phyloP scores from a whole-genome alignment of 2,329 filamentous ascomycete species.

The Phaeosphaeria sp. region DNA sequence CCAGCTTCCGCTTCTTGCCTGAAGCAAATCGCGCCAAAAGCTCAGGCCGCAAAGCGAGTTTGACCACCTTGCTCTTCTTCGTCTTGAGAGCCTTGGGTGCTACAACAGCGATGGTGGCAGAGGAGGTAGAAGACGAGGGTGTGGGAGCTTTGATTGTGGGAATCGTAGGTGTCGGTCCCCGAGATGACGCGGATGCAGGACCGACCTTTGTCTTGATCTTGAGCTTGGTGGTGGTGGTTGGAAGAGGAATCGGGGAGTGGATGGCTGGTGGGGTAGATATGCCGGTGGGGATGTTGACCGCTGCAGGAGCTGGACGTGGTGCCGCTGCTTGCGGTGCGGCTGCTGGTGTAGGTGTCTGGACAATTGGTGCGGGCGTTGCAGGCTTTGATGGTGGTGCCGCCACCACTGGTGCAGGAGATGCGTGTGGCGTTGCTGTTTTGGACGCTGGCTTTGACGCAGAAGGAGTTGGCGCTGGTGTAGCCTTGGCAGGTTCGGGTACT shows the following conservation, averaged over 20 bases:
- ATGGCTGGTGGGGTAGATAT: constrained; percentile 29
- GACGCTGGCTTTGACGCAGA: constrained; percentile 18
- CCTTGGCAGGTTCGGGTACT: constrained; percentile 19
- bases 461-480: constrained; percentile 21
- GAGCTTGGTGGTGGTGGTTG: constrained; percentile 33
- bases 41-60: constrained; percentile 26
- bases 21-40: constrained; percentile 15
- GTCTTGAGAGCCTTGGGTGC: constrained; percentile 15
- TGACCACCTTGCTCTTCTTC: constrained; percentile 37
- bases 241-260: constrained; percentile 29
- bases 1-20: constrained; percentile 32
- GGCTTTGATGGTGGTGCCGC: constrained; percentile 21
- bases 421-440: constrained; percentile 22
- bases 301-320: constrained; percentile 12
- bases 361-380: constrained; percentile 22
- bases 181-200: constrained; percentile 1
- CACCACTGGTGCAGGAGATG: constrained; percentile 12
- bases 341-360: constrained; percentile 12
- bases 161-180: constrained; percentile 15
- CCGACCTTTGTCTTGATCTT: constrained; percentile 34
- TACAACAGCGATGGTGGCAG: constrained; percentile 5
- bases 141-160: constrained; percentile 5
- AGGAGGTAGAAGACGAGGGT: background rate
- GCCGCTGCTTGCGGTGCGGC: constrained; percentile 13
- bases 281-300: constrained; percentile 23